Percentiles rank a stretch among this genome's conserved stretches.
Conservation (phyloP, 768 basidiomycete species). For the Tremella fuciformis region DNA sequence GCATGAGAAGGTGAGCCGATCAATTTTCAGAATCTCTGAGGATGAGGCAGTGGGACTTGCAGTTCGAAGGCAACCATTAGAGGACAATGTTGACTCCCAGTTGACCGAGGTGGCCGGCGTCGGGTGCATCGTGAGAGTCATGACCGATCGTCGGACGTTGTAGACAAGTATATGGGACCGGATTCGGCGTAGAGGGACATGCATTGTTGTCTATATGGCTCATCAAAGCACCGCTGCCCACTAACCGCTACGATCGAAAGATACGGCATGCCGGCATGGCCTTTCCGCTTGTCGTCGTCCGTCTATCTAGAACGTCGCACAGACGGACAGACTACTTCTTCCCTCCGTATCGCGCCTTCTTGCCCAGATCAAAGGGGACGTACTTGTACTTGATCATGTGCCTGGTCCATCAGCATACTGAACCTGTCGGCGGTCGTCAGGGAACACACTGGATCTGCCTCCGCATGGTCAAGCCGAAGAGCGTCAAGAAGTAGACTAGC, state of each 20-base stretch:
- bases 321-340: slow-evolving; percentile 21
- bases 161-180: slow-evolving; percentile 38
- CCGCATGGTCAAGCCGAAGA: slow-evolving; percentile 93
- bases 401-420: slow-evolving; percentile 54
- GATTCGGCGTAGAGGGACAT: slow-evolving; percentile 6
- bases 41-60: too few species aligned
- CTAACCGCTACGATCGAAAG: not conserved
- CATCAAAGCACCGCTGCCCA: not conserved
- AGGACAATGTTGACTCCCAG: slow-evolving; percentile 55
- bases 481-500: slow-evolving; percentile 90
- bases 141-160: slow-evolving; percentile 66
- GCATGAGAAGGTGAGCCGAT: slow-evolving; percentile 83
- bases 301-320: not conserved
- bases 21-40: not conserved
- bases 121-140: slow-evolving; percentile 87
- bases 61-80: not conserved
- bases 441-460: slow-evolving; percentile 83
- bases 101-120: slow-evolving; percentile 90
- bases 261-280: too few species aligned
- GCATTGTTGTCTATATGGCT: slow-evolving; percentile 12
- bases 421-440: not conserved
- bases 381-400: slow-evolving; percentile 99
- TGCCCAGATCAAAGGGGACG: slow-evolving; percentile 90
- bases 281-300: too few species aligned
- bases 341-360: slow-evolving; percentile 79